phyloP scores from a whole-genome alignment of 2,329 filamentous ascomycete species.

The Hymenoscyphus linearis region DNA sequence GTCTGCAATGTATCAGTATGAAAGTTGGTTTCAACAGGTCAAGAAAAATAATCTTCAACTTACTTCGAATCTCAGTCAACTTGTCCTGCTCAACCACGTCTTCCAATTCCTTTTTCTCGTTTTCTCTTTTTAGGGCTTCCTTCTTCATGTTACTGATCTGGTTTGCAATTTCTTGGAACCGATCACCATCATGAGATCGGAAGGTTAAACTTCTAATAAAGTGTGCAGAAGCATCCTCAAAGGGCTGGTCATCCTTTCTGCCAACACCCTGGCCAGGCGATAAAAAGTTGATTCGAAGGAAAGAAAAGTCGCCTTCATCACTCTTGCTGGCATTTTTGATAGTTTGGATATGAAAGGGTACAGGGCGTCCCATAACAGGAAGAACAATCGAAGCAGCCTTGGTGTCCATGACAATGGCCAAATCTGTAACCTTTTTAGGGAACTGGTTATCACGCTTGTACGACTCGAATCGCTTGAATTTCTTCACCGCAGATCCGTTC shows the following conservation, averaged over 20 bases:
- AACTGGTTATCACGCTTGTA: slow-evolving; percentile 98
- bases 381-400: slow-evolving; percentile 89
- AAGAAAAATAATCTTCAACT: slow-evolving; percentile 32
- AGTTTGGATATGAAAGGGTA: slow-evolving; percentile 95
- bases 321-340: slow-evolving; percentile 99
- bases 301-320: slow-evolving; percentile 90
- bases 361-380: slow-evolving; percentile 93
- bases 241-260: slow-evolving; percentile 93
- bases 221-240: slow-evolving; percentile 92
- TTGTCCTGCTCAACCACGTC: slow-evolving; percentile 99
- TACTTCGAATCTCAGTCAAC: slow-evolving; percentile 87
- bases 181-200: slow-evolving; percentile 80
- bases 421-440: slow-evolving; percentile 72
- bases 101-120: slow-evolving; percentile 99
- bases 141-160: slow-evolving; percentile 97
- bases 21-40: not conserved
- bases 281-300: slow-evolving; percentile 92
- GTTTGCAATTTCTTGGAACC: slow-evolving; percentile 84
- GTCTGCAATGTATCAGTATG: slow-evolving; percentile 53
- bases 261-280: slow-evolving; percentile 96
- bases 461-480: slow-evolving; percentile 98
- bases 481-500: slow-evolving; percentile 91
- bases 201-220: slow-evolving; percentile 96
- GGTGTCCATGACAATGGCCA: slow-evolving; percentile 83
- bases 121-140: slow-evolving; percentile 83